phyloP scores from a whole-genome alignment of 345 rosid genomes.

The Boechera retrofracta region DNA sequence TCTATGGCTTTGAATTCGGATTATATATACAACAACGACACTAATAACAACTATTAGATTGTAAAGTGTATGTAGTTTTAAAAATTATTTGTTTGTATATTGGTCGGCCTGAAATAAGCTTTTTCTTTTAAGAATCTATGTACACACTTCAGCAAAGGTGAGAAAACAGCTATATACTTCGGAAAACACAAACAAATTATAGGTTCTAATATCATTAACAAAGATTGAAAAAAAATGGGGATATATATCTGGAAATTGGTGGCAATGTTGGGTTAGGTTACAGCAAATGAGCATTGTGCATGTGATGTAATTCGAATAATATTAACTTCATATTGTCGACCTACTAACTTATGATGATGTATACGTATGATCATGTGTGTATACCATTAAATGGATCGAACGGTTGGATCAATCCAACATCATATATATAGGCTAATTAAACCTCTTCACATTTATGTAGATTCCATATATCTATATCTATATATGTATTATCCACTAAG shows the following conservation, averaged over 20 bases:
- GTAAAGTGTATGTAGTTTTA: too few relatives aligned
- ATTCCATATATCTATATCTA: constrained; percentile 1
- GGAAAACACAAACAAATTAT: too few relatives aligned
- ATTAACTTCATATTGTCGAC: constrained; percentile 25
- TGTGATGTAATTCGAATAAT: constrained; percentile 30
- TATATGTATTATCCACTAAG: too few relatives aligned
- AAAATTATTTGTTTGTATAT: too few relatives aligned
- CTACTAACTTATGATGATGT: constrained; percentile 26
- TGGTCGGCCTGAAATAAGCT: too few relatives aligned
- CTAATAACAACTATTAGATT: too few relatives aligned
- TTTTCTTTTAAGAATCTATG: too few relatives aligned
- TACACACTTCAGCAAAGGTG: too few relatives aligned
- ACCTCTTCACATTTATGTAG: neutral
- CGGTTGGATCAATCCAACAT: constrained; percentile 1
- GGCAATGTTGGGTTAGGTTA: constrained; percentile 36
- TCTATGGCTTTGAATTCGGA: too few relatives aligned
- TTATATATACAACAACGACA: too few relatives aligned
- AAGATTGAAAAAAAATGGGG: neutral
- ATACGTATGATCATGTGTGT: neutral
- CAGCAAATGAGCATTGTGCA: constrained; percentile 17
- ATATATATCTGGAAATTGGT: constrained; percentile 25
- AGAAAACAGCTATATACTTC: too few relatives aligned
- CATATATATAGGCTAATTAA: neutral
- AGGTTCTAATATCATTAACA: neutral
- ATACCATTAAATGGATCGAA: neutral